Evolutionary conservation across 78 protist genomes (phyloP).

Genomic region (Monosiga brevicollis): DNA sequence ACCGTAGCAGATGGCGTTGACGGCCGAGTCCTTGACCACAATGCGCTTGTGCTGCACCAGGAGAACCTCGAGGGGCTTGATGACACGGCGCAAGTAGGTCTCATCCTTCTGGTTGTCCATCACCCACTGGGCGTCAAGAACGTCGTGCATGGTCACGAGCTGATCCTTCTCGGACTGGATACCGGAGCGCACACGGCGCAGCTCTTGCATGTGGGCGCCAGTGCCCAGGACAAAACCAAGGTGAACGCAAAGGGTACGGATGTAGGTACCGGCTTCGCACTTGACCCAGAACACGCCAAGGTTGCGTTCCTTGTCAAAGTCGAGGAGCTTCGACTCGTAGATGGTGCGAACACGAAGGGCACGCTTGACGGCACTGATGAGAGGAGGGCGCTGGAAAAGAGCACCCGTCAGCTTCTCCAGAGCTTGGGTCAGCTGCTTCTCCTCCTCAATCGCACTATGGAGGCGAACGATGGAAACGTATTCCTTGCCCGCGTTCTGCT

Average conservation of each 20-base stretch:
- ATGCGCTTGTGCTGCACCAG: conserved; percentile 87
- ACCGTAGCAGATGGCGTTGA: conserved; percentile 99
- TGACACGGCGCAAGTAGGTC: conserved; percentile 22
- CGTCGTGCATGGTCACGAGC: conserved; percentile 97
- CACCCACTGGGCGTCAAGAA: conserved; percentile 95
- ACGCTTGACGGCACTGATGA: conserved; percentile 93
- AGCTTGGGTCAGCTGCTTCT: conserved; percentile 26
- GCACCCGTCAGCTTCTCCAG: conserved; percentile 93
- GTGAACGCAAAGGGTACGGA: conserved; percentile 99
- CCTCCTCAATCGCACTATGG: conserved; percentile 71
- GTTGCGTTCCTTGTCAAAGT: conserved; percentile 85
- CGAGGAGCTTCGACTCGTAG: conserved; percentile 82
- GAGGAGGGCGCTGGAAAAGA: conserved; percentile 99
- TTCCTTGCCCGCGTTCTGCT: conserved; percentile 96
- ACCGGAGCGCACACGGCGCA: conserved; percentile 85
- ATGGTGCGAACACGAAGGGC: conserved; percentile 95
- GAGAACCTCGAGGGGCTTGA: conserved; percentile 94
- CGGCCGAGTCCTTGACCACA: conserved; percentile 96
- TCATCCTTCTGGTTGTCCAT: conserved; percentile 69
- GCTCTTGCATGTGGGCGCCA: conserved; percentile 98
- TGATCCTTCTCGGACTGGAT: conserved; percentile 74
- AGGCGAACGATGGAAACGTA: conserved; percentile 92
- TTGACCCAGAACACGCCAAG: conserved; percentile 90
- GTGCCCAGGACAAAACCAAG: conserved; percentile 95
- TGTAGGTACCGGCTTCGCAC: conserved; percentile 99